These are phyloP conservation scores for Vitis labrusca DNA, from an alignment of 164 flowering plant species.

Conservation along the genomic window DNA sequence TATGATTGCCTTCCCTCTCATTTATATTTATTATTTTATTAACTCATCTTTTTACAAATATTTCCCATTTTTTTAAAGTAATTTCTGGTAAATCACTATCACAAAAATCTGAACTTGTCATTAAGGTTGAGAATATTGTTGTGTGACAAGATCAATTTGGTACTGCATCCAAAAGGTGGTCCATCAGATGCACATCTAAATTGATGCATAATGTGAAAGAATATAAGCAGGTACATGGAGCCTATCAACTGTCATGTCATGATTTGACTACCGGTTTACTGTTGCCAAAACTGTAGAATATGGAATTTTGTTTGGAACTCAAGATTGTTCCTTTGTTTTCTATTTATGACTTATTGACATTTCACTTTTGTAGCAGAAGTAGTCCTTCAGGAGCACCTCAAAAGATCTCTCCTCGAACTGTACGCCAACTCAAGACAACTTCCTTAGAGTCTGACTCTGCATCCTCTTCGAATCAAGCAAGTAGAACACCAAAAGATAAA, in stretches of 20 bases:
- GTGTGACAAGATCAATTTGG: too few species aligned
- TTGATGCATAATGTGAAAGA: background rate
- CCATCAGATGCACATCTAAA: background rate
- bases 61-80: background rate
- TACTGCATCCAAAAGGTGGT: background rate
- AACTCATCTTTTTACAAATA: background rate
- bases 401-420: conserved; percentile 43
- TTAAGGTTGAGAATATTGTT: too few species aligned
- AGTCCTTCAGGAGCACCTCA: conserved; percentile 39
- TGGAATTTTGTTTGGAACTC: background rate
- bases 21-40: background rate
- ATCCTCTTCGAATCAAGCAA: conserved; percentile 35
- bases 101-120: too few species aligned
- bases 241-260: background rate
- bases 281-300: background rate
- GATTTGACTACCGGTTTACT: too few species aligned
- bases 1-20: background rate
- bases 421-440: conserved; percentile 40
- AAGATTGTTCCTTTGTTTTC: background rate
- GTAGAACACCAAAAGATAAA: conserved; percentile 44
- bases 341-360: background rate
- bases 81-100: too few species aligned
- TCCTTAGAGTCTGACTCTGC: conserved; percentile 36
- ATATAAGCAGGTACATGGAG: background rate
- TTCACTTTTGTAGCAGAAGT: conserved; percentile 26